These are phyloP conservation scores for Microbotryum silenes-acaulis DNA, from an alignment of 1,284 basidiomycete genomes.

Conservation along the genomic window DNA sequence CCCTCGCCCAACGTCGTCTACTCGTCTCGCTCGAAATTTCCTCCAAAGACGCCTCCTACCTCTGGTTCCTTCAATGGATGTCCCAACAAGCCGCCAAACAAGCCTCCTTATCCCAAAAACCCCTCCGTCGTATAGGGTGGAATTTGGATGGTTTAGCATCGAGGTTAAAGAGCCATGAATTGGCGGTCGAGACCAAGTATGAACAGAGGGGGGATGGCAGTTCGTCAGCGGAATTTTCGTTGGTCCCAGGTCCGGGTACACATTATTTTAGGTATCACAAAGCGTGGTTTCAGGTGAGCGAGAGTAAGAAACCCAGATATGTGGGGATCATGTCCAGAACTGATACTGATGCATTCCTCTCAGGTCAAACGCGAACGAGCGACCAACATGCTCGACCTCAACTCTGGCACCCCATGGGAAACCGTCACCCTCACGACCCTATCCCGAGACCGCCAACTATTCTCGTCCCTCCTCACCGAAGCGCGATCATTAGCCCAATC, in stretches of 20 bases:
- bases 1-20: slow-evolving; percentile 74
- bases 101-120: slow-evolving; percentile 5
- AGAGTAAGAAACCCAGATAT: too few species aligned
- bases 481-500: slow-evolving; percentile 79
- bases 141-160: slow-evolving; percentile 37
- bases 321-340: neutral
- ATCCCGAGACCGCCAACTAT: slow-evolving; percentile 71
- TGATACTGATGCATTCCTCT: slow-evolving; percentile 3
- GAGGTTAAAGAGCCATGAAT: slow-evolving; percentile 73
- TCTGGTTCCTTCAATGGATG: slow-evolving; percentile 99
- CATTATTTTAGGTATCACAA: slow-evolving; percentile 86
- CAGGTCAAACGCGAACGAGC: slow-evolving; percentile 90
- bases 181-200: slow-evolving; percentile 86
- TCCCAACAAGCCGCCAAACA: slow-evolving; percentile 47
- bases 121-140: neutral
- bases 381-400: slow-evolving; percentile 79
- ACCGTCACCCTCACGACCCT: slow-evolving; percentile 91
- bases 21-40: slow-evolving; percentile 94
- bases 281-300: slow-evolving; percentile 86
- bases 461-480: slow-evolving; percentile 73
- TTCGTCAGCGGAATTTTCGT: slow-evolving; percentile 74
- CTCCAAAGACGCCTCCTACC: slow-evolving; percentile 88
- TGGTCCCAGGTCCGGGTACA: slow-evolving; percentile 90
- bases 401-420: slow-evolving; percentile 92
- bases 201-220: slow-evolving; percentile 84